Percentiles rank a stretch among this genome's conserved stretches.
phyloP scores from a whole-genome alignment of 495 filamentous ascomycete species.

The Aspergillus conjunctus region DNA sequence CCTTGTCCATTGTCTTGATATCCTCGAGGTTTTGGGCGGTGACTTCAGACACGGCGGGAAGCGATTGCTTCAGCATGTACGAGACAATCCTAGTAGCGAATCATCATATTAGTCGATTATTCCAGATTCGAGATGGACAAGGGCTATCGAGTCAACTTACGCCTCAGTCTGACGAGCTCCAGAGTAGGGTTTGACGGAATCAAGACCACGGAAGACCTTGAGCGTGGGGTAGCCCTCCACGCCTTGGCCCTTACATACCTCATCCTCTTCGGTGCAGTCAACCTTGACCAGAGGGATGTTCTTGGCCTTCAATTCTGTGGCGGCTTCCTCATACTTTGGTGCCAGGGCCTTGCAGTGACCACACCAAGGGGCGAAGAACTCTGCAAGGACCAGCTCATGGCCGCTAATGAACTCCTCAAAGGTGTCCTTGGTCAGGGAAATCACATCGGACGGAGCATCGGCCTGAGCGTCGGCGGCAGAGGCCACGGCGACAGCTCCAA shows the following conservation, averaged over 20 bases:
- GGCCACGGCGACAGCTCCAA: slow-evolving; percentile 60
- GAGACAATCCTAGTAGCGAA: slow-evolving; percentile 72
- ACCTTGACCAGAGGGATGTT: slow-evolving; percentile 90
- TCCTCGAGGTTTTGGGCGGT: slow-evolving; percentile 81
- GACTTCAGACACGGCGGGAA: slow-evolving; percentile 86
- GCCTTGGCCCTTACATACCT: slow-evolving; percentile 84
- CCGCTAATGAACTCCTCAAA: slow-evolving; percentile 84
- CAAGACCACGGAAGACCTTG: slow-evolving; percentile 96
- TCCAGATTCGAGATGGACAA: neutral
- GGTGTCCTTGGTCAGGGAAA: slow-evolving; percentile 78
- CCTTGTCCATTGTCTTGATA: slow-evolving; percentile 97
- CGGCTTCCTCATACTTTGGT: slow-evolving; percentile 90
- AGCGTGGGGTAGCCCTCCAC: slow-evolving; percentile 98
- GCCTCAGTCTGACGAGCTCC: slow-evolving; percentile 89
- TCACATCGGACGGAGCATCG: slow-evolving; percentile 69
- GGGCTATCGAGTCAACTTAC: slow-evolving; percentile 53
- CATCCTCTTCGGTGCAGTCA: slow-evolving; percentile 93
- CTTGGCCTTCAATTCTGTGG: slow-evolving; percentile 93
- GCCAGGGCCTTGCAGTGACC: slow-evolving; percentile 97
- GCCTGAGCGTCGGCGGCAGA: slow-evolving; percentile 62
- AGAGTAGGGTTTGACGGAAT: slow-evolving; percentile 78
- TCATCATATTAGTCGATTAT: neutral
- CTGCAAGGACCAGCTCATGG: slow-evolving; percentile 86
- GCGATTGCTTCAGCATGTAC: slow-evolving; percentile 98
- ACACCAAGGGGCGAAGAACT: slow-evolving; percentile 99